These are phyloP conservation scores for Arthrobotrys entomopaga DNA, from an alignment of 2,329 filamentous ascomycete genomes.

Conservation along the genomic window DNA sequence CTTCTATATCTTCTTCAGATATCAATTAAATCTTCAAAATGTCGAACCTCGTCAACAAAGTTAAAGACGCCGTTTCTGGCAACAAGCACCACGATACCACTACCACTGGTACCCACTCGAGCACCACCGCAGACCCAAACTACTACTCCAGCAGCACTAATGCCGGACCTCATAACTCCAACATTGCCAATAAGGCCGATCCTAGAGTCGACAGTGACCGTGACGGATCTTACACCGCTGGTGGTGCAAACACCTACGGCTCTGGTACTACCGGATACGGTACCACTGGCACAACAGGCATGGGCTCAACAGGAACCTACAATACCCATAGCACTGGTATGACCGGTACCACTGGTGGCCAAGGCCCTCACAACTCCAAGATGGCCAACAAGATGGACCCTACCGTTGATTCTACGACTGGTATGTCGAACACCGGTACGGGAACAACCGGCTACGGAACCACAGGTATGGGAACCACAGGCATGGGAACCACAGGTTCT, in stretches of 20 bases:
- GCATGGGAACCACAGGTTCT: slow-evolving; percentile 10
- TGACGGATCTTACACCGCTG: slow-evolving; percentile 60
- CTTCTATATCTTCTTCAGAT: background rate
- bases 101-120: slow-evolving; percentile 53
- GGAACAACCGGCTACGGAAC: background rate
- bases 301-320: slow-evolving; percentile 20
- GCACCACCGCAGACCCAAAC: slow-evolving; percentile 35
- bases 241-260: slow-evolving; percentile 59
- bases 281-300: slow-evolving; percentile 55
- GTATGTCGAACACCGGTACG: slow-evolving; percentile 10
- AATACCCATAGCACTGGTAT: slow-evolving; percentile 41
- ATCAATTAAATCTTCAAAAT: slow-evolving; percentile 60
- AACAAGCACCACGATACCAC: slow-evolving; percentile 50
- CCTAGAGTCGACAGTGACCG: slow-evolving; percentile 68
- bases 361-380: slow-evolving; percentile 68
- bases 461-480: background rate
- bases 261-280: slow-evolving; percentile 55
- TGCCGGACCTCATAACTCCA: slow-evolving; percentile 56
- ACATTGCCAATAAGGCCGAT: slow-evolving; percentile 64
- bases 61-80: slow-evolving; percentile 64
- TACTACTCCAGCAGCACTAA: slow-evolving; percentile 54
- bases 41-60: slow-evolving; percentile 65
- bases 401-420: slow-evolving; percentile 66
- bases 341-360: slow-evolving; percentile 59
- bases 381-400: slow-evolving; percentile 69